Conservation (phyloP, 805 yeast genomes). For the Ogataea allantospora region DNA sequence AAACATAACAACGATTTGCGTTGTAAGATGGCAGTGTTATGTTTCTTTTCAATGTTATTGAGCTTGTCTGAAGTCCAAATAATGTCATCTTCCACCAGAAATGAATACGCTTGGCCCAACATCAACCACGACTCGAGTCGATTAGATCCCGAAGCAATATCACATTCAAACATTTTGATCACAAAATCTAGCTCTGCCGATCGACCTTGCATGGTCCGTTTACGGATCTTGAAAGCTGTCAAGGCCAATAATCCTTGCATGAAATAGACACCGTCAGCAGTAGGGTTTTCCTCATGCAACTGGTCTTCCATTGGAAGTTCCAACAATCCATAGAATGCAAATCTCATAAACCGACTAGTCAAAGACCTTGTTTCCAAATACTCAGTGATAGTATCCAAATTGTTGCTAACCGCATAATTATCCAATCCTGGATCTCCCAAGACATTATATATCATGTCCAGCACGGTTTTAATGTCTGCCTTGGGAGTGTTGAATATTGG, state of each 20-base stretch:
- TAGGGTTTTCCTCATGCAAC: constrained; percentile 36
- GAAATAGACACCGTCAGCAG: constrained; percentile 60
- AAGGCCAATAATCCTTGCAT: constrained; percentile 66
- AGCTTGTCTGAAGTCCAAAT: constrained; percentile 90
- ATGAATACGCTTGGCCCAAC: constrained; percentile 76
- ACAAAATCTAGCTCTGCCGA: constrained; percentile 79
- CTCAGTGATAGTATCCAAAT: constrained; percentile 43
- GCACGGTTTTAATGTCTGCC: constrained; percentile 65
- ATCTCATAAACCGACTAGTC: constrained; percentile 43
- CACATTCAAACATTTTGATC: constrained; percentile 60
- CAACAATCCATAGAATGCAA: constrained; percentile 52
- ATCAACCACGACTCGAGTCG: constrained; percentile 86
- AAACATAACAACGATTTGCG: constrained; percentile 71
- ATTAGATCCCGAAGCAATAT: constrained; percentile 61
- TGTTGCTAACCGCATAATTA: constrained; percentile 43
- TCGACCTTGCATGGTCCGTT: constrained; percentile 75
- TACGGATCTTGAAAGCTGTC: constrained; percentile 66
- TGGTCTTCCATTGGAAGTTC: constrained; percentile 30
- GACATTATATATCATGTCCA: constrained; percentile 70
- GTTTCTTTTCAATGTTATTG: constrained; percentile 58
- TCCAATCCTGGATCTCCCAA: constrained; percentile 62
- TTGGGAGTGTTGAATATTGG: constrained; percentile 60
- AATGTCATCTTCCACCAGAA: constrained; percentile 81
- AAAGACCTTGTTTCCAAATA: constrained; percentile 47
- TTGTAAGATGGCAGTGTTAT: constrained; percentile 60